phyloP scores from a whole-genome alignment of 305 asterid genomes.

The Fraxinus greggii region DNA sequence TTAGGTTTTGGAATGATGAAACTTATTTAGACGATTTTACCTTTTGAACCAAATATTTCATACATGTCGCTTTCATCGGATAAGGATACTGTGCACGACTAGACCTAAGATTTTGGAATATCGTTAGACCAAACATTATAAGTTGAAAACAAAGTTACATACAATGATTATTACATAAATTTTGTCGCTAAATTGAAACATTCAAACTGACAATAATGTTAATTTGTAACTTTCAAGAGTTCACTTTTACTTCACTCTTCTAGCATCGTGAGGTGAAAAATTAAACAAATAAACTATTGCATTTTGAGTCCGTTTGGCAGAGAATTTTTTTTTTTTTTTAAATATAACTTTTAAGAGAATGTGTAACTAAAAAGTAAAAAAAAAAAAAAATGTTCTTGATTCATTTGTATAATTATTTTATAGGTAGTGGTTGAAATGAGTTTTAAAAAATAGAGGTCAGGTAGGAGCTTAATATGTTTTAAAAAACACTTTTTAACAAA shows the following conservation, averaged over 20 bases:
- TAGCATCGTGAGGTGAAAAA: not conserved
- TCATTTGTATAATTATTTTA: too few relatives aligned
- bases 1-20: not conserved
- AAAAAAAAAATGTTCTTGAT: too few relatives aligned
- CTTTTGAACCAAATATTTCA: not conserved
- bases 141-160: not conserved
- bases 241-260: not conserved
- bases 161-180: too few relatives aligned
- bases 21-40: too few relatives aligned
- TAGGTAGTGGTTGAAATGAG: too few relatives aligned
- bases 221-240: not conserved
- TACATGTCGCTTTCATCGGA: not conserved
- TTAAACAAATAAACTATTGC: not conserved
- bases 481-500: not conserved
- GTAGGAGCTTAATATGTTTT: not conserved
- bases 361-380: too few relatives aligned
- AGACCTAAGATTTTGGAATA: not conserved
- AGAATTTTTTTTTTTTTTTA: too few relatives aligned
- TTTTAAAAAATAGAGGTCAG: not conserved
- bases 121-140: not conserved
- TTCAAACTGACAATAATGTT: not conserved
- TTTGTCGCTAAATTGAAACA: not conserved
- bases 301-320: not conserved
- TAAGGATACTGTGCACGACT: not conserved
- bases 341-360: too few relatives aligned